Conservation (phyloP, 768 basidiomycete genomes). For the Termitomyces sp. region DNA sequence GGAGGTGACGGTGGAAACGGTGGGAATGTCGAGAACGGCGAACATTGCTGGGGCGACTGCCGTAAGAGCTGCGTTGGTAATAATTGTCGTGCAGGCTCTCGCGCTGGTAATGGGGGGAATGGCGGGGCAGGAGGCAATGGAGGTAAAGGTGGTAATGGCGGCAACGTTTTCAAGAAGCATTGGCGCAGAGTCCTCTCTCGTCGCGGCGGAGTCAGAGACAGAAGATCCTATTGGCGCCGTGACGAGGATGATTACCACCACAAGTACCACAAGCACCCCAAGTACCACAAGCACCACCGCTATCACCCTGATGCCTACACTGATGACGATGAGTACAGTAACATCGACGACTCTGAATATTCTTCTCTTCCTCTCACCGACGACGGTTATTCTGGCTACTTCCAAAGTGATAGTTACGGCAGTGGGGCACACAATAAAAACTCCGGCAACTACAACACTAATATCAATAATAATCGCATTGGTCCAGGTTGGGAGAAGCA, state of each 20-base stretch:
- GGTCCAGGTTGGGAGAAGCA: too few relatives aligned
- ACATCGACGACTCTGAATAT: too few relatives aligned
- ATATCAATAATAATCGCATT: too few relatives aligned
- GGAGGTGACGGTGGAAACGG: slow-evolving; percentile 4
- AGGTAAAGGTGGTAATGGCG: background rate
- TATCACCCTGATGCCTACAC: too few relatives aligned
- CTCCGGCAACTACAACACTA: too few relatives aligned
- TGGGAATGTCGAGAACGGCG: background rate
- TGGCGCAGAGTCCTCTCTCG: background rate
- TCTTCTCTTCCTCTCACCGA: too few relatives aligned
- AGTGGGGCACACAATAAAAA: too few relatives aligned
- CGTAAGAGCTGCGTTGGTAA: background rate
- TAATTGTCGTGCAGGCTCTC: background rate
- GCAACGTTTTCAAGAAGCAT: background rate
- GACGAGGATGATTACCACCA: background rate
- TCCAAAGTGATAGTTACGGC: too few relatives aligned
- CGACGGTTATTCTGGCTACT: too few relatives aligned
- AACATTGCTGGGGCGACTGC: background rate
- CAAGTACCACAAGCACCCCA: too few relatives aligned
- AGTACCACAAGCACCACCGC: too few relatives aligned
- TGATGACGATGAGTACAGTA: too few relatives aligned
- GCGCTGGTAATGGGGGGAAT: background rate
- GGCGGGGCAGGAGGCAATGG: background rate
- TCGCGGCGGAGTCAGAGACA: background rate
- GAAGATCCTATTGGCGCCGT: background rate